These are phyloP conservation scores for California macrophylla DNA, from an alignment of 441 rosid species.

Conservation along the genomic window DNA sequence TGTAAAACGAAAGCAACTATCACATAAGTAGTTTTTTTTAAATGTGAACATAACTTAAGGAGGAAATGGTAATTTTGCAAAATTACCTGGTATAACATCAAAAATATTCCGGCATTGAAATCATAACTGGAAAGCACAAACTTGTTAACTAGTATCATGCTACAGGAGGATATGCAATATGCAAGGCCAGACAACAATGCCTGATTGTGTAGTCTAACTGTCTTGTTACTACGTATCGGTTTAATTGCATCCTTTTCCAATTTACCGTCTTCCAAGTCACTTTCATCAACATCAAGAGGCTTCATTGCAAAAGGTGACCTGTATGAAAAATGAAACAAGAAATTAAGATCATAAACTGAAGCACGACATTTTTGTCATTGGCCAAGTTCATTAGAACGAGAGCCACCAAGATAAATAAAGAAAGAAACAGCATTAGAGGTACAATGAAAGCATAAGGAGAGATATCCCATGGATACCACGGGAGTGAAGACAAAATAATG, in stretches of 20 bases:
- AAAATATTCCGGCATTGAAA: conserved; percentile 87
- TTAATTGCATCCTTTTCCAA: conserved; percentile 51
- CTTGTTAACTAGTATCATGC: conserved; percentile 94
- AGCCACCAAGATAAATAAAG: not conserved
- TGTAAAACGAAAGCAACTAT: no score
- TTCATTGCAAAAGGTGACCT: conserved; percentile 53
- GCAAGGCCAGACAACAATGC: conserved; percentile 85
- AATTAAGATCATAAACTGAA: not conserved
- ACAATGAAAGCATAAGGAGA: not conserved
- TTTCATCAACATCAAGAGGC: conserved; percentile 44
- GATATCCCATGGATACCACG: not conserved
- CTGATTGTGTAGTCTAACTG: conserved; percentile 49
- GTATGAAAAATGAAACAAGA: conserved; percentile 10
- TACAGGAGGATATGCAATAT: conserved; percentile 88
- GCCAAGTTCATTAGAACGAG: not conserved
- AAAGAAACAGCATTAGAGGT: not conserved
- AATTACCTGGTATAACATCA: conserved; percentile 91
- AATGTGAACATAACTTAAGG: conserved; percentile 4
- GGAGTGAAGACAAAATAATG: not conserved
- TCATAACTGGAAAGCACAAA: conserved; percentile 87
- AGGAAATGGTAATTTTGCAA: conserved; percentile 8
- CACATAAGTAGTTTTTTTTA: no score
- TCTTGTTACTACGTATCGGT: conserved; percentile 28
- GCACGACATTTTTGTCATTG: not conserved
- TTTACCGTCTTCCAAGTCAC: conserved; percentile 79